Evolutionary conservation across 2,329 filamentous ascomycete genomes (phyloP).

Genomic region (Neoarthrinium moseri): DNA sequence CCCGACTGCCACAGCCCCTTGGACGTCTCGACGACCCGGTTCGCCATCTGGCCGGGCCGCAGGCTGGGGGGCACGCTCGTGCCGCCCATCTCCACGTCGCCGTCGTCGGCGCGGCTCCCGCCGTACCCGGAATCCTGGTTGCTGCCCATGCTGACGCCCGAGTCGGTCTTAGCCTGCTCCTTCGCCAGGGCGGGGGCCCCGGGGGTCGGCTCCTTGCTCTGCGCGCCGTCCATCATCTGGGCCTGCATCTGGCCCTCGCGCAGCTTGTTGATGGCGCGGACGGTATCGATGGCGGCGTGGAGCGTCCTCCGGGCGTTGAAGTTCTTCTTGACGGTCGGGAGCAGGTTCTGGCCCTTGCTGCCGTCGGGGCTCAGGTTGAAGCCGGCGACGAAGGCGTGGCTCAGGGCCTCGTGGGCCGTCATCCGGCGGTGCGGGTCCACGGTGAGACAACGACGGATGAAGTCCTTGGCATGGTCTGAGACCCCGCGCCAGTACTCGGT

Average conservation of each 20-base stretch:
- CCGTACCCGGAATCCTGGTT: slow-evolving; percentile 49
- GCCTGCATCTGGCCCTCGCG: slow-evolving; percentile 56
- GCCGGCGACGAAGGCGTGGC: slow-evolving; percentile 63
- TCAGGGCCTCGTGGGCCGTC: slow-evolving; percentile 79
- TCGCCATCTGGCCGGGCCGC: slow-evolving; percentile 53
- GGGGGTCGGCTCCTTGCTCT: slow-evolving; percentile 47
- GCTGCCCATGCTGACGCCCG: slow-evolving; percentile 36
- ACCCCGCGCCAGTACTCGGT: slow-evolving; percentile 96
- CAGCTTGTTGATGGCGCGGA: slow-evolving; percentile 69
- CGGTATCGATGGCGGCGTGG: slow-evolving; percentile 69
- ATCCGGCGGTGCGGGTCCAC: slow-evolving; percentile 85
- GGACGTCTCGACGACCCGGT: slow-evolving; percentile 61
- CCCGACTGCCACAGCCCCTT: slow-evolving; percentile 59
- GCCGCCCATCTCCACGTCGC: slow-evolving; percentile 50
- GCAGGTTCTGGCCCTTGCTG: slow-evolving; percentile 58
- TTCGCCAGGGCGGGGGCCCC: slow-evolving; percentile 30
- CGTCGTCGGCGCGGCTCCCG: slow-evolving; percentile 17
- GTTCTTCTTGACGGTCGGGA: slow-evolving; percentile 72
- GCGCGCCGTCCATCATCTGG: slow-evolving; percentile 60
- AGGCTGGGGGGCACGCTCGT: slow-evolving; percentile 47
- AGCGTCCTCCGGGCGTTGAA: slow-evolving; percentile 69
- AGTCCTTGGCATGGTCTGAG: slow-evolving; percentile 80
- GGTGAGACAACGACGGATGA: slow-evolving; percentile 88
- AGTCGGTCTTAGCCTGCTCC: slow-evolving; percentile 40
- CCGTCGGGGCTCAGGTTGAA: slow-evolving; percentile 44